These are phyloP conservation scores for Beauveria sp. DNA, from an alignment of 2,329 filamentous ascomycete genomes.

Conservation along the genomic window DNA sequence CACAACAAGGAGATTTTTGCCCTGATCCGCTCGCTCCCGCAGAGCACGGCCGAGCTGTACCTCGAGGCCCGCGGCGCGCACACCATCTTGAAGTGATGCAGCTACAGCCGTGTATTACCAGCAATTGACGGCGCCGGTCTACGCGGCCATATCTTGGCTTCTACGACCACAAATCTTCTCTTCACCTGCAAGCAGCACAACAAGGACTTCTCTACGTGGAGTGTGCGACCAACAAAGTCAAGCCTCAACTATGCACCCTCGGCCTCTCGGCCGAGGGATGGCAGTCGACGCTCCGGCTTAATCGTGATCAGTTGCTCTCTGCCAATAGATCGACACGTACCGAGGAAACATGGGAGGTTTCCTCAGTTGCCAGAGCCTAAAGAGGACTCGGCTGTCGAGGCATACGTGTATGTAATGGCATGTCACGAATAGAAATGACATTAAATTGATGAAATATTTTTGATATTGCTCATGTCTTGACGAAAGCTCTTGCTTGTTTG, in stretches of 20 bases:
- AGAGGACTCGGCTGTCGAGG: conserved; percentile 45
- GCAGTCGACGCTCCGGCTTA: conserved; percentile 98
- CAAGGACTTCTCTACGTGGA: not conserved
- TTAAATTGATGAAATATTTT: not conserved
- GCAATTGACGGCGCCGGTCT: not conserved
- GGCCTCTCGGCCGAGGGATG: conserved; percentile 71
- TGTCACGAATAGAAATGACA: conserved; percentile 6
- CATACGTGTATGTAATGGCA: conserved; percentile 22
- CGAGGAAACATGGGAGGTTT: conserved; percentile 62
- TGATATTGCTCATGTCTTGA: not conserved
- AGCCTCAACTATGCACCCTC: conserved; percentile 81
- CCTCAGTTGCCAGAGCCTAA: conserved; percentile 55
- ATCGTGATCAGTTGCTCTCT: conserved; percentile 83
- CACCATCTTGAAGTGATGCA: conserved; percentile 73
- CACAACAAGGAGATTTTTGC: conserved; percentile 89
- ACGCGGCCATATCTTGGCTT: not conserved
- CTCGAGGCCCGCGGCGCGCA: conserved; percentile 86
- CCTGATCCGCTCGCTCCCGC: conserved; percentile 70
- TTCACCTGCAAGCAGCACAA: not conserved
- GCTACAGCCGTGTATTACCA: not conserved
- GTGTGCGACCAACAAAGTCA: conserved; percentile 93
- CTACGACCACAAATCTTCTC: not conserved
- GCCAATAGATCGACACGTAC: conserved; percentile 68
- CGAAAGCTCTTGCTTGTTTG: not conserved
- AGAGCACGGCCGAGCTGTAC: conserved; percentile 79